Base-by-base conservation (phyloP, 1,284 basidiomycete genomes). In the Ustilago esculenta region DNA sequence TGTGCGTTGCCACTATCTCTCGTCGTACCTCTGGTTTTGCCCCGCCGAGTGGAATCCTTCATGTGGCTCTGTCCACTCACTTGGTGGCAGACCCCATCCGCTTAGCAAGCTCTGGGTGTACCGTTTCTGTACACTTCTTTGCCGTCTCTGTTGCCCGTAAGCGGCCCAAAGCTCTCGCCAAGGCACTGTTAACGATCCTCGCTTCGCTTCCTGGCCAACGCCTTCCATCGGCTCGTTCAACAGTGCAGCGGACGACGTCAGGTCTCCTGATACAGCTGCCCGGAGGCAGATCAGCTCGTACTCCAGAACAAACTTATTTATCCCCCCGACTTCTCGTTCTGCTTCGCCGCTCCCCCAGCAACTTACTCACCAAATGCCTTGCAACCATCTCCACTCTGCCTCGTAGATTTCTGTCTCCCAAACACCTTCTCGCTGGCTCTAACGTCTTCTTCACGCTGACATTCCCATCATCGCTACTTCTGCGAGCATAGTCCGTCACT, bases 281-380 rank as follows among this genome's bases (percentile, higher is more conserved):
- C n/a, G n/a, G n/a, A n/a, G n/a, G n/a, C n/a, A n/a, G n/a, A n/a
- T n/a, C n/a, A n/a, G n/a, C 11, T 27, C 40, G 23, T n/a, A 41
- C 40, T 25, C 40, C 40, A 15, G 15, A 25, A 14, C 40, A 45
- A 20, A 24, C 43, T 34, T 45, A 34, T 45, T 32, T 34, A 14
- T 24, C 17, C 41, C 41, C 18, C 17, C 30, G 5, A 21, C 23
- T 23, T 20, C 44, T 15, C 33, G 17, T 20, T 36, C 24, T 1
- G 43, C 18, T 29, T 44, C 29, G 8, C 30, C 21, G 12, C 24
- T 32, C 17, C n/a, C 12, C 17, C 17, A 43, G 14, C 41, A 43
- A 5, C 29, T 43, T 29, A n/a, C 24, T 46, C 33, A 17, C n/a
- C 44, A 45, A 34, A 34, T 45, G 43, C 30, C 30, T 24, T 34